These are phyloP conservation scores for Arxiozyma slooffiae DNA, from an alignment of 1,139 yeast species.

Conservation along the genomic window DNA sequence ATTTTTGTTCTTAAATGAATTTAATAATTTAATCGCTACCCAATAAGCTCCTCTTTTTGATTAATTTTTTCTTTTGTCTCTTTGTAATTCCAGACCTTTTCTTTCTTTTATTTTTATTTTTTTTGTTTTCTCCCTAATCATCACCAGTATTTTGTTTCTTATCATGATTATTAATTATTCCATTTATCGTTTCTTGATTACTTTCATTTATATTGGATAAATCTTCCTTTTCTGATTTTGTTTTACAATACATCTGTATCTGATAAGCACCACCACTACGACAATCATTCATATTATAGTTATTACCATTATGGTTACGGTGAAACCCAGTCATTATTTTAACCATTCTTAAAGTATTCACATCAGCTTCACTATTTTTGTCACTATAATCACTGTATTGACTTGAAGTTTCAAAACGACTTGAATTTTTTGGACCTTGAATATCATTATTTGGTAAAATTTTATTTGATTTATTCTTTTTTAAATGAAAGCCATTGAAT, in stretches of 20 bases:
- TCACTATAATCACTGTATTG: neutral
- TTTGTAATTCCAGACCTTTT: neutral
- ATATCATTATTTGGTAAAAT: neutral
- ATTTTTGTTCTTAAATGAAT: too few relatives aligned
- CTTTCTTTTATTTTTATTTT: neutral
- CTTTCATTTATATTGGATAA: neutral
- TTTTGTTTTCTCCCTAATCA: too few relatives aligned
- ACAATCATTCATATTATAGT: neutral
- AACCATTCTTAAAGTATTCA: neutral
- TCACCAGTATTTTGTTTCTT: neutral
- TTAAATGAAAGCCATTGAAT: neutral
- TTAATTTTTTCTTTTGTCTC: neutral
- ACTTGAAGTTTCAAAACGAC: neutral
- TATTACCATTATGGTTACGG: neutral
- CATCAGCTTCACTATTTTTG: neutral
- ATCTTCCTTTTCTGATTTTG: neutral
- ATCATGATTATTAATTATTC: neutral
- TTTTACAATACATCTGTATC: neutral
- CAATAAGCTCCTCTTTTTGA: too few relatives aligned
- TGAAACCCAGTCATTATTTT: conserved; percentile 1
- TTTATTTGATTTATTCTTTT: neutral
- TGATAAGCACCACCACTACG: neutral
- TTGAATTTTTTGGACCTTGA: neutral
- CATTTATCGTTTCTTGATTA: neutral
- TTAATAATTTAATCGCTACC: too few relatives aligned